Evolutionary conservation across 2,329 filamentous ascomycete species (phyloP).

Genomic region (Helotiales sp.): DNA sequence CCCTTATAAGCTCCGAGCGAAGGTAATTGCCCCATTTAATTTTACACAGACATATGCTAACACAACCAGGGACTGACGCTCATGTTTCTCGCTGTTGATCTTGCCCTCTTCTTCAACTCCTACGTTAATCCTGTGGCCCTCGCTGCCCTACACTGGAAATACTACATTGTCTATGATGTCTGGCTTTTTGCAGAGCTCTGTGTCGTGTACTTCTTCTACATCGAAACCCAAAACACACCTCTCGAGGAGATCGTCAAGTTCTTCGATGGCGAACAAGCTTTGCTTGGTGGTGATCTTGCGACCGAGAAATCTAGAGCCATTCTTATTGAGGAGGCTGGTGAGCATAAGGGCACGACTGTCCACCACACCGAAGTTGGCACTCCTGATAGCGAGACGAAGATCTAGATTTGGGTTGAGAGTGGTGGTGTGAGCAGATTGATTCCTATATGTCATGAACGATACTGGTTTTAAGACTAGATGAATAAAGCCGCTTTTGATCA

Average conservation of each 20-base stretch:
- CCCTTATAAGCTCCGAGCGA: constrained; percentile 31
- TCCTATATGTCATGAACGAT: not conserved
- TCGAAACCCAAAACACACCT: constrained; percentile 44
- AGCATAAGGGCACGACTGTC: not conserved
- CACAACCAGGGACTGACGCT: constrained; percentile 37
- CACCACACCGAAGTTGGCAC: constrained; percentile 1
- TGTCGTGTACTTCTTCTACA: constrained; percentile 37
- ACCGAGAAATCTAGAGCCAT: constrained; percentile 24
- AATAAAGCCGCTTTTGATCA: not conserved
- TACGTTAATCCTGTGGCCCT: constrained; percentile 46
- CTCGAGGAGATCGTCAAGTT: constrained; percentile 46
- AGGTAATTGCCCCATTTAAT: constrained; percentile 14
- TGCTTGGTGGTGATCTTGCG: constrained; percentile 27
- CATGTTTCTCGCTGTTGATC: constrained; percentile 45
- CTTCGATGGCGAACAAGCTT: constrained; percentile 45
- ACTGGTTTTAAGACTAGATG: not conserved
- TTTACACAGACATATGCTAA: not conserved
- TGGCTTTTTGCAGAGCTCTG: constrained; percentile 32
- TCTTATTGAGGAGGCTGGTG: constrained; percentile 19
- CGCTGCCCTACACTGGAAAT: constrained; percentile 41
- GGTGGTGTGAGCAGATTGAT: too few species aligned
- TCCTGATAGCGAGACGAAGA: not conserved
- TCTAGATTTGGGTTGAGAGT: not conserved
- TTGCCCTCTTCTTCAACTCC: constrained; percentile 46
- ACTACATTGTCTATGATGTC: constrained; percentile 44